Conservation (phyloP, 805 yeast species). For the Lipomyces sp. region DNA sequence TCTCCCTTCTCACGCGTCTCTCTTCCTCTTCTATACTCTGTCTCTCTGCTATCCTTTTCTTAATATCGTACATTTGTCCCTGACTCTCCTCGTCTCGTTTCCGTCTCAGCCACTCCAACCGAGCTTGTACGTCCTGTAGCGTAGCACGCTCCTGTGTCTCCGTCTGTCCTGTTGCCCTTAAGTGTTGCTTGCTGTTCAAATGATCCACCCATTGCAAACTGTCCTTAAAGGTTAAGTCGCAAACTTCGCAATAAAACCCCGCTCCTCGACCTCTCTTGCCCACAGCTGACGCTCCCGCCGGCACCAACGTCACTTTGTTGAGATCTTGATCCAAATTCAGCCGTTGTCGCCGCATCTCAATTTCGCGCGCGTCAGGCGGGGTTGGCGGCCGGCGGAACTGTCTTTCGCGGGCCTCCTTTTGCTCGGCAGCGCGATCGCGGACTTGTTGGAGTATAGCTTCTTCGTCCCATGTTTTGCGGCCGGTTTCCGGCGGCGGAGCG, state of each 20-base stretch:
- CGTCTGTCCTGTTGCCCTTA: slow-evolving; percentile 46
- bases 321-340: slow-evolving; percentile 44
- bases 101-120: slow-evolving; percentile 48
- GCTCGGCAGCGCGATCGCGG: slow-evolving; percentile 33
- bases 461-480: slow-evolving; percentile 37
- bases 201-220: slow-evolving; percentile 82
- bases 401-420: slow-evolving; percentile 24
- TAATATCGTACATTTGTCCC: slow-evolving; percentile 45
- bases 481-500: slow-evolving; percentile 27
- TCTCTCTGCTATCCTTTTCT: slow-evolving; percentile 51
- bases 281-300: slow-evolving; percentile 45
- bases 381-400: slow-evolving; percentile 34
- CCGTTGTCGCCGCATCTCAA: slow-evolving; percentile 40
- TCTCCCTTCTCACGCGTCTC: slow-evolving; percentile 41
- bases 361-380: slow-evolving; percentile 40
- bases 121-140: slow-evolving; percentile 53
- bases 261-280: slow-evolving; percentile 61
- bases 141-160: slow-evolving; percentile 52
- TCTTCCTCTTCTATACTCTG: slow-evolving; percentile 49
- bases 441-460: slow-evolving; percentile 31
- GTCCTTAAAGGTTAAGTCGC: slow-evolving; percentile 82
- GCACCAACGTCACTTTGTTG: slow-evolving; percentile 46
- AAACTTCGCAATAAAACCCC: slow-evolving; percentile 83
- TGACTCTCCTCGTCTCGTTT: slow-evolving; percentile 40
- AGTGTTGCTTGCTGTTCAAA: slow-evolving; percentile 71